Base-by-base conservation (phyloP, 176 grass and related monocot genomes). In the Oryza officinalis region DNA sequence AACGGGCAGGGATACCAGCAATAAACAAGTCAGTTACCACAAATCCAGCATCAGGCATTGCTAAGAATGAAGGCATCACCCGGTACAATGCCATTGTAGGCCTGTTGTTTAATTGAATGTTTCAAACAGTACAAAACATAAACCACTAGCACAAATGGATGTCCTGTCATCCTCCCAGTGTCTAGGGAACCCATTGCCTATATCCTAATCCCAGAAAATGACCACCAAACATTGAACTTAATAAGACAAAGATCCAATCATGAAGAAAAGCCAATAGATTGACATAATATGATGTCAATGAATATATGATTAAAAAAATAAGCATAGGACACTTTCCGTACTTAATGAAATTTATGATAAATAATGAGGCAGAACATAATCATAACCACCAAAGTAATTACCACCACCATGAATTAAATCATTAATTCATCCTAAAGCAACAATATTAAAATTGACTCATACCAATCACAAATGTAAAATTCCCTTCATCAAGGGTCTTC, bases 401-500 rank as follows among this genome's bases (percentile, higher is more conserved):
- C 63, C 43, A 40, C 37, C 15, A 59, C 80, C 33, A 44, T 52
- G 35, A 66, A 77, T 30, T 43, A 81, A 63, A 72, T 72, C 23
- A 41, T 77, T 77, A 69, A 81, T 28, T 80, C 38, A 6, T 75
- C 61, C 66, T 65, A 85, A 27, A 57, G 32, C 54, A 67, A 67
- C 17, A 69, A 61, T 35, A 83, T 75, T 81, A 54, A 80, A 82
- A 72, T 83, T 79, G 63, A 87, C 69, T 74, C 90, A 88, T 98
- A 98, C 96, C 96, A 81, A 98, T 98, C 92, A 98, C 89, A 88
- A 95, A 93, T 71, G 90, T 95, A 80, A 98, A 98, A 78, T 86
- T 95, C 59, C 96, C 92, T 88, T 95, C 96, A 17, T 98, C 96
- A 80, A 98, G 96, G 52, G 96, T 98, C 96, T 95, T 98, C 91